Evolutionary conservation across 768 basidiomycete genomes (phyloP).

Genomic region (Megacollybia marginata): DNA sequence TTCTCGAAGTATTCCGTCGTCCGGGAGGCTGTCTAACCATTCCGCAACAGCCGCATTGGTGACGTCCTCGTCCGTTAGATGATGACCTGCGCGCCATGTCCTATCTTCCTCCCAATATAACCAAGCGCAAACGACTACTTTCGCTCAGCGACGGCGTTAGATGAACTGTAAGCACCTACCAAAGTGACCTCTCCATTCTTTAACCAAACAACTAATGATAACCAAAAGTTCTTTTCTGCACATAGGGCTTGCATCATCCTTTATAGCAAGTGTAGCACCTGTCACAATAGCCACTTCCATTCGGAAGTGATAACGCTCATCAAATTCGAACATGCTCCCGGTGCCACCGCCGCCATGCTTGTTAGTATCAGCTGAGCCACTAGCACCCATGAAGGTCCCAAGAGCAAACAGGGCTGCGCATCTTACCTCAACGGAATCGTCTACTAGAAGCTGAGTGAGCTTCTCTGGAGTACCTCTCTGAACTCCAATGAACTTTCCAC

Average conservation of each 20-base stretch:
- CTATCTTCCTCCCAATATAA: conserved; percentile 90
- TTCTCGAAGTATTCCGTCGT: conserved; percentile 58
- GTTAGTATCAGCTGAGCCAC: conserved; percentile 59
- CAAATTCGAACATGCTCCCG: conserved; percentile 70
- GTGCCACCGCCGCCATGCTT: conserved; percentile 80
- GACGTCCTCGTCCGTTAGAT: conserved; percentile 48
- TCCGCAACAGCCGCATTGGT: conserved; percentile 65
- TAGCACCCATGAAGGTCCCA: conserved; percentile 89
- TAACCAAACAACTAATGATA: conserved; percentile 85
- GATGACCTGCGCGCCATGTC: conserved; percentile 40
- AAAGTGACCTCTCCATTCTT: conserved; percentile 95
- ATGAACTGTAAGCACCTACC: not conserved
- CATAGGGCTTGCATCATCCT: conserved; percentile 94
- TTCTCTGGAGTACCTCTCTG: conserved; percentile 76
- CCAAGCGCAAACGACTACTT: conserved; percentile 84
- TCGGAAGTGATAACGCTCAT: conserved; percentile 73
- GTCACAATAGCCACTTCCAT: conserved; percentile 92
- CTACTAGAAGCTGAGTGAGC: conserved; percentile 68
- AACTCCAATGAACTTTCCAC: conserved; percentile 80
- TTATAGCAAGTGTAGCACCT: conserved; percentile 78
- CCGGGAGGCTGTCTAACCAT: conserved; percentile 68
- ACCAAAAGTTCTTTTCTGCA: conserved; percentile 91
- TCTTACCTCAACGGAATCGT: conserved; percentile 90
- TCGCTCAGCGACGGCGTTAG: not conserved
- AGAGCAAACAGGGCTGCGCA: conserved; percentile 87